These are phyloP conservation scores for Sistotremastrum niveocremeum DNA, from an alignment of 768 basidiomycete genomes.

Conservation along the genomic window DNA sequence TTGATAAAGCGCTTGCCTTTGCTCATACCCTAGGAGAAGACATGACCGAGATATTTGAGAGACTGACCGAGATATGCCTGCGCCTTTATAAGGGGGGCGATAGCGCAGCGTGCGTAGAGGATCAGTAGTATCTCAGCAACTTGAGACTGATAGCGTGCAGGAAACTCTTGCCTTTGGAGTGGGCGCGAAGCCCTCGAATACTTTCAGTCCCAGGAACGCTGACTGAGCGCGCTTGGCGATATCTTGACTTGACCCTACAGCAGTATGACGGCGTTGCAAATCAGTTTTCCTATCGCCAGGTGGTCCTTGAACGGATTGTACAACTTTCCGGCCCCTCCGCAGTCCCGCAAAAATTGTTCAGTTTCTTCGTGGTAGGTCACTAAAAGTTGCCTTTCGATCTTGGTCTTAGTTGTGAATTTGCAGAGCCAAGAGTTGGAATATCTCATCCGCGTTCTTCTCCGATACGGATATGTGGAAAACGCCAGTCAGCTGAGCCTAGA, in stretches of 20 bases:
- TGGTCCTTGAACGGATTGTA: constrained; percentile 64
- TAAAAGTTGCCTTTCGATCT: not conserved
- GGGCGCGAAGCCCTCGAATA: no score
- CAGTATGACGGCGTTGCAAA: constrained; percentile 62
- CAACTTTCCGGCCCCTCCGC: constrained; percentile 42
- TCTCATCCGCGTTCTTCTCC: constrained; percentile 65
- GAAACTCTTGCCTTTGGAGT: no score
- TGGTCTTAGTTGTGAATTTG: constrained; percentile 1
- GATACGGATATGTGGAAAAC: constrained; percentile 65
- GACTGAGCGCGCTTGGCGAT: constrained; percentile 75
- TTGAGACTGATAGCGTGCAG: no score
- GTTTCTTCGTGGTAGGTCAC: constrained; percentile 48
- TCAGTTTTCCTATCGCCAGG: constrained; percentile 65
- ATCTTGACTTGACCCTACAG: constrained; percentile 67
- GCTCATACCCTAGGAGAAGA: constrained; percentile 69
- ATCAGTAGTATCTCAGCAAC: no score
- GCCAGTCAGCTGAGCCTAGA: constrained; percentile 63
- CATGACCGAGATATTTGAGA: constrained; percentile 75
- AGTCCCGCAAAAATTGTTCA: constrained; percentile 77
- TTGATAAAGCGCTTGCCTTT: constrained; percentile 64
- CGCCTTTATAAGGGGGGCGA: constrained; percentile 32
- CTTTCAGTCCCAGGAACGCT: constrained; percentile 42
- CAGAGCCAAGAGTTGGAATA: constrained; percentile 71
- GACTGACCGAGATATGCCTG: constrained; percentile 66
- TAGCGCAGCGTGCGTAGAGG: no score